Percentiles rank a stretch among this genome's conserved stretches.
Conservation (phyloP, 106 monocot genomes). For the Posidonia australis region DNA sequence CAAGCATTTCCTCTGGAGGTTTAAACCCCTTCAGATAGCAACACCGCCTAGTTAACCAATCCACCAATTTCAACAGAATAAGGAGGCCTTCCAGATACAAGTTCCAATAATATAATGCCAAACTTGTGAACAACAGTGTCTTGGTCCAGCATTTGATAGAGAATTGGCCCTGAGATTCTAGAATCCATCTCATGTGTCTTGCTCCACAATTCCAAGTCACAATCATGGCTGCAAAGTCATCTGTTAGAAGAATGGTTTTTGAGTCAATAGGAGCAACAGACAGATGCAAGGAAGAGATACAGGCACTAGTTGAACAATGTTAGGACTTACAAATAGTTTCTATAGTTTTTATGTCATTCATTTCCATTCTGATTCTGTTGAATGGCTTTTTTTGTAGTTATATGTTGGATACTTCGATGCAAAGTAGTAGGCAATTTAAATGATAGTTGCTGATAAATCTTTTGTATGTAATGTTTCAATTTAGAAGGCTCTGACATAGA, state of each 20-base stretch:
- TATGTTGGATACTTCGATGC: too few relatives aligned
- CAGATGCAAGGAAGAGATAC: too few relatives aligned
- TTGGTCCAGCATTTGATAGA: slow-evolving; percentile 16
- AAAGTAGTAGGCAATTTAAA: too few relatives aligned
- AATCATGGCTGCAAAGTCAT: slow-evolving; percentile 56
- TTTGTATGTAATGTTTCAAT: too few relatives aligned
- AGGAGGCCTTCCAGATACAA: slow-evolving; percentile 62
- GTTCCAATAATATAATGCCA: slow-evolving; percentile 61
- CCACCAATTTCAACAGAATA: slow-evolving; percentile 54
- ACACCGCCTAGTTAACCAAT: slow-evolving; percentile 65
- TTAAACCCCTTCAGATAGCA: slow-evolving; percentile 44
- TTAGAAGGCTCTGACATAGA: too few relatives aligned
- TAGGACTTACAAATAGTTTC: too few relatives aligned
- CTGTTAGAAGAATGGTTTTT: slow-evolving; percentile 11
- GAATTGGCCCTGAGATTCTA: slow-evolving; percentile 25
- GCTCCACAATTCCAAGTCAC: slow-evolving; percentile 37
- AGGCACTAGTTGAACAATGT: too few relatives aligned
- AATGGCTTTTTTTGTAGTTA: too few relatives aligned
- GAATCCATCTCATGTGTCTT: slow-evolving; percentile 20
- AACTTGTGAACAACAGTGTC: slow-evolving; percentile 57
- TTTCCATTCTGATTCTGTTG: too few relatives aligned
- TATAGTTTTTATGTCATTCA: too few relatives aligned
- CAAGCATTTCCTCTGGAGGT: slow-evolving; percentile 45
- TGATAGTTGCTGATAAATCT: too few relatives aligned
- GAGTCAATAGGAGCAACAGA: too few relatives aligned